phyloP scores from a whole-genome alignment of 441 rosid species.

The Rhodomyrtus psidioides region DNA sequence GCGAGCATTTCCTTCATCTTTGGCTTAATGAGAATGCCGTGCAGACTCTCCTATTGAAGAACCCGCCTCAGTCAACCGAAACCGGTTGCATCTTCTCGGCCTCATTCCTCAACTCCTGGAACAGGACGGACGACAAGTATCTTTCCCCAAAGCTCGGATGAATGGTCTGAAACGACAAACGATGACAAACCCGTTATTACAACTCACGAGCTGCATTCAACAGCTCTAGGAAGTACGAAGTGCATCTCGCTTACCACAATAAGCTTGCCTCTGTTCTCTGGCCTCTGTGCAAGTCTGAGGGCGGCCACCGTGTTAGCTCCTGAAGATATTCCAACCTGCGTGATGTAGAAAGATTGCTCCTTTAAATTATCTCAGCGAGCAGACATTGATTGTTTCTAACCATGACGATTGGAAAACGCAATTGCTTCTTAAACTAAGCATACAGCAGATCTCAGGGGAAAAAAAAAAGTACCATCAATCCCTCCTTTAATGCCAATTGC shows the following conservation, averaged over 20 bases:
- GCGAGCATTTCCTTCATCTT: not conserved
- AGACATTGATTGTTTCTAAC: not conserved
- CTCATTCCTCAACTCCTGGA: conserved; percentile 73
- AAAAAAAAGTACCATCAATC: conserved; percentile 61
- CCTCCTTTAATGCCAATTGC: conserved; percentile 82
- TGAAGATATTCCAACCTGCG: conserved; percentile 88
- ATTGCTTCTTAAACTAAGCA: not conserved
- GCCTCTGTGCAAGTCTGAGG: conserved; percentile 64
- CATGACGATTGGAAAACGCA: not conserved
- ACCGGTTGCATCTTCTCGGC: conserved; percentile 91
- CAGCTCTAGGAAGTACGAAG: not conserved
- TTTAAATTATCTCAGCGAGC: not conserved
- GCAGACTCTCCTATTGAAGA: not conserved
- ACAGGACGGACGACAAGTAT: conserved; percentile 70
- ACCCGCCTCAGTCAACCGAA: conserved; percentile 45
- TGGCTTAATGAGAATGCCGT: not conserved
- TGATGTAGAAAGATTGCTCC: not conserved
- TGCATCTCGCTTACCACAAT: conserved; percentile 57
- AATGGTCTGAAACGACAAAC: conserved; percentile 40
- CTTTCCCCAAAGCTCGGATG: conserved; percentile 95
- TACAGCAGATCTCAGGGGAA: not conserved
- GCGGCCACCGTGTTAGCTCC: conserved; percentile 95
- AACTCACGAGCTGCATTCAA: not conserved
- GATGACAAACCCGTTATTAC: not conserved
- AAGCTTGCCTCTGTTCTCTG: conserved; percentile 89